Percentiles rank a stretch among this genome's conserved stretches.
These are phyloP conservation scores for Neonectria magnoliae DNA, from an alignment of 2,329 filamentous ascomycete genomes.

Conservation along the genomic window DNA sequence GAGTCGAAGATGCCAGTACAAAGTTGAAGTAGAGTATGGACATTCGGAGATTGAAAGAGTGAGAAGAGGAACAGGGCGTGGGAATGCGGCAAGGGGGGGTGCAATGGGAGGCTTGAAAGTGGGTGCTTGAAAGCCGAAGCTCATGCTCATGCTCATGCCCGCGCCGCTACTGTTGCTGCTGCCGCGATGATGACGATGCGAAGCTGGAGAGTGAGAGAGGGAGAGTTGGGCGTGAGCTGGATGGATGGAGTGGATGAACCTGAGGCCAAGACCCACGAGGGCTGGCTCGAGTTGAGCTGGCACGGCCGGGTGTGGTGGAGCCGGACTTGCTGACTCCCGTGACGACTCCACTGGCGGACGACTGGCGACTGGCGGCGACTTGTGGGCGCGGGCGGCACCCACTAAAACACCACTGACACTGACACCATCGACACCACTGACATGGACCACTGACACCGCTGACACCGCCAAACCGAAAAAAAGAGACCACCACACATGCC, in stretches of 20 bases:
- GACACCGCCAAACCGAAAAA: not conserved
- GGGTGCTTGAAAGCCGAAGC: conserved; percentile 1
- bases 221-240: too few species aligned
- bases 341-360: conserved; percentile 11
- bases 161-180: not conserved
- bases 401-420: conserved; percentile 13
- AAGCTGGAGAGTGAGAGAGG: not conserved
- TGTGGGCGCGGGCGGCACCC: conserved; percentile 13
- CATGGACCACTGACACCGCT: conserved; percentile 2
- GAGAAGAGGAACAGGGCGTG: not conserved
- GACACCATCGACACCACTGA: conserved; percentile 4
- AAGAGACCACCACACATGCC: not conserved
- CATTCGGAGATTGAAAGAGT: not conserved
- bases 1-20: not conserved
- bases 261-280: not conserved
- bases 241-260: not conserved
- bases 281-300: not conserved
- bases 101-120: conserved; percentile 5
- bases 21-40: not conserved
- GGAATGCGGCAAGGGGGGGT: not conserved
- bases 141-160: conserved; percentile 1
- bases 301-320: not conserved
- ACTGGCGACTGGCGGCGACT: conserved; percentile 7
- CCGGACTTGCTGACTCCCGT: conserved; percentile 14
- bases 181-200: conserved; percentile 1